Percentiles rank a stretch among this genome's conserved stretches.
Evolutionary conservation across 768 basidiomycete species (phyloP).

Genomic region (Dacryopinax spathularia): DNA sequence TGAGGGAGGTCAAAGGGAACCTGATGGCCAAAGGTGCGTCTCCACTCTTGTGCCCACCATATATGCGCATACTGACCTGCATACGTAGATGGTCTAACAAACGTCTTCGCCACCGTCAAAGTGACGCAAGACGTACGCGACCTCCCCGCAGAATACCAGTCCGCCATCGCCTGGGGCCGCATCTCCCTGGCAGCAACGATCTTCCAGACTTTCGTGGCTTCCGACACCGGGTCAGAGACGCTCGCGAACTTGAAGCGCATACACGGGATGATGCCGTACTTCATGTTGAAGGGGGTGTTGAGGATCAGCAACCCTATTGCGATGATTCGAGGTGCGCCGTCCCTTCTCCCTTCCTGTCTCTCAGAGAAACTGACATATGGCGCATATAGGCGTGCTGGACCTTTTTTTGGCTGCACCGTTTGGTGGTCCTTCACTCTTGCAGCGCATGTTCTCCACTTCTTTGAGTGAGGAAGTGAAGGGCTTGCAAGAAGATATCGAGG

Average conservation of each 20-base stretch:
- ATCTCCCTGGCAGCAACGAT: constrained; percentile 94
- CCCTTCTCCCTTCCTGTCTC: not conserved
- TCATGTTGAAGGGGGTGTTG: constrained; percentile 82
- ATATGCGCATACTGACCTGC: not conserved
- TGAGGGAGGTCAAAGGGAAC: constrained; percentile 83
- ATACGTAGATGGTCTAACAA: constrained; percentile 67
- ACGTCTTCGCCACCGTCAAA: constrained; percentile 80
- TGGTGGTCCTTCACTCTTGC: constrained; percentile 80
- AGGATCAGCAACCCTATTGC: constrained; percentile 88
- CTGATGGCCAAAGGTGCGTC: constrained; percentile 65
- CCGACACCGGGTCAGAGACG: constrained; percentile 81
- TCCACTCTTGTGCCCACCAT: constrained; percentile 11
- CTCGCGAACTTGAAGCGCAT: constrained; percentile 79
- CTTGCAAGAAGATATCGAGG: constrained; percentile 74
- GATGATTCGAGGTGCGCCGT: constrained; percentile 71
- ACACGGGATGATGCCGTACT: constrained; percentile 95
- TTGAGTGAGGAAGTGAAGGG: constrained; percentile 76
- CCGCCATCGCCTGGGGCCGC: constrained; percentile 90
- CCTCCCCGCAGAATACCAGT: constrained; percentile 70
- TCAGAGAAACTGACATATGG: not conserved
- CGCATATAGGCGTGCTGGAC: constrained; percentile 50
- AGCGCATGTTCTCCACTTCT: constrained; percentile 92
- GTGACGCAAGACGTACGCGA: constrained; percentile 58
- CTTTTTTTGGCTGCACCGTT: constrained; percentile 95
- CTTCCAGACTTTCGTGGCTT: constrained; percentile 86